A percentile compares a stretch with the other conserved stretches of the same genome.
Conservation (phyloP, 176 grass and related monocot genomes). For the Triticum dicoccoides region DNA sequence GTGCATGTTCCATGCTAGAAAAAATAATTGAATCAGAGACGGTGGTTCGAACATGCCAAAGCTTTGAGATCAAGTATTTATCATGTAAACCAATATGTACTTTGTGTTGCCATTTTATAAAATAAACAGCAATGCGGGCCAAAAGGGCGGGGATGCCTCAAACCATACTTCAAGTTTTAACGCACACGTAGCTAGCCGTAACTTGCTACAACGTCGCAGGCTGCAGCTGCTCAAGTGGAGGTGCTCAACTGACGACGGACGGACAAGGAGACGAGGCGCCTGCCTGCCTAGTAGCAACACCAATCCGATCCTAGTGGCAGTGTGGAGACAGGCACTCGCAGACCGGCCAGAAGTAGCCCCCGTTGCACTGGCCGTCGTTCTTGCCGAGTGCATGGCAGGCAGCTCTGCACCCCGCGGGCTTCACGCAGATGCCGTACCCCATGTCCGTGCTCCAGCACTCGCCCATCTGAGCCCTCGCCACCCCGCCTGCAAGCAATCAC, state of each 20-base stretch:
- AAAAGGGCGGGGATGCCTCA: background rate
- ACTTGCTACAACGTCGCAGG: background rate
- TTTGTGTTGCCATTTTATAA: background rate
- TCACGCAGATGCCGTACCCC: constrained; percentile 19
- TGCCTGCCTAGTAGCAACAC: background rate
- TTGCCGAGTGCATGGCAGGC: constrained; percentile 6
- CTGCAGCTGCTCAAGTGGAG: background rate
- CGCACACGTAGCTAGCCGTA: background rate
- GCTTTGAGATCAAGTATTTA: background rate
- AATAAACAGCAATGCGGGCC: background rate
- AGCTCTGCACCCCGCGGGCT: background rate
- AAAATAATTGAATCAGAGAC: no score
- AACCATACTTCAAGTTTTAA: background rate
- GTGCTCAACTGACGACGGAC: background rate
- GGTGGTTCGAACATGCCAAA: background rate
- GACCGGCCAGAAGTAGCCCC: background rate
- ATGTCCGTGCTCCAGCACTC: constrained; percentile 10
- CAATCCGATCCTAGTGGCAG: background rate
- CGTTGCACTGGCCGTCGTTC: constrained; percentile 3
- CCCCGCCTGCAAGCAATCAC: background rate
- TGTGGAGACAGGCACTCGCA: constrained; percentile 1
- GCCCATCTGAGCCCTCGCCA: background rate
- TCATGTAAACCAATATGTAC: background rate
- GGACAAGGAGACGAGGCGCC: background rate
- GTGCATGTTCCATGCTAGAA: no score